A percentile compares a stretch with the other conserved stretches of the same genome.
Evolutionary conservation across 225 moss, liverwort and hornwort genomes (phyloP).

Genomic region (Thuidium tamariscinum): DNA sequence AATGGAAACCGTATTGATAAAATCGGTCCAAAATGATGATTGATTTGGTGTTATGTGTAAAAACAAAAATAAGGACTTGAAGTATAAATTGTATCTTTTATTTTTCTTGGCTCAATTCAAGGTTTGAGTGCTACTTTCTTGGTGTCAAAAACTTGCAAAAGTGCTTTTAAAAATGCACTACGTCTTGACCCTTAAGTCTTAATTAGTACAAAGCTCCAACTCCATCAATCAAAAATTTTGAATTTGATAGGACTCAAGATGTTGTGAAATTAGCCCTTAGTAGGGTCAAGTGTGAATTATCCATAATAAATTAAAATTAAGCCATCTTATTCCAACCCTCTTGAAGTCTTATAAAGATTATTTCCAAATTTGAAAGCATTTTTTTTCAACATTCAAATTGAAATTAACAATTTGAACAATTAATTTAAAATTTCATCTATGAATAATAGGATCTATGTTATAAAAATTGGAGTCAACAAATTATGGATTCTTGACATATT

Average conservation of each 20-base stretch:
- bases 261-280: background rate
- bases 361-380: background rate
- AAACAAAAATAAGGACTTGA: background rate
- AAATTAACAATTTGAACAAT: no score
- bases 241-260: background rate
- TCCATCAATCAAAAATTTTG: background rate
- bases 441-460: background rate
- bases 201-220: background rate
- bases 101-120: rapidly evolving
- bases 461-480: background rate
- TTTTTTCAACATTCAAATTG: background rate
- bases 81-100: no score
- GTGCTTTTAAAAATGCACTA: background rate
- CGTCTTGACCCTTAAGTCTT: rapidly evolving
- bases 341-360: no score
- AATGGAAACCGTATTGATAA: background rate
- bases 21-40: background rate
- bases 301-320: background rate
- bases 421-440: background rate
- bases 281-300: background rate
- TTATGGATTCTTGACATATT: background rate
- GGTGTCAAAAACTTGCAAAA: background rate
- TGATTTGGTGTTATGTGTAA: background rate
- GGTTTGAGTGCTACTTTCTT: background rate
- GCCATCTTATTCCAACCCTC: background rate